phyloP scores from a whole-genome alignment of 441 rosid species.

The Capsella rubella region DNA sequence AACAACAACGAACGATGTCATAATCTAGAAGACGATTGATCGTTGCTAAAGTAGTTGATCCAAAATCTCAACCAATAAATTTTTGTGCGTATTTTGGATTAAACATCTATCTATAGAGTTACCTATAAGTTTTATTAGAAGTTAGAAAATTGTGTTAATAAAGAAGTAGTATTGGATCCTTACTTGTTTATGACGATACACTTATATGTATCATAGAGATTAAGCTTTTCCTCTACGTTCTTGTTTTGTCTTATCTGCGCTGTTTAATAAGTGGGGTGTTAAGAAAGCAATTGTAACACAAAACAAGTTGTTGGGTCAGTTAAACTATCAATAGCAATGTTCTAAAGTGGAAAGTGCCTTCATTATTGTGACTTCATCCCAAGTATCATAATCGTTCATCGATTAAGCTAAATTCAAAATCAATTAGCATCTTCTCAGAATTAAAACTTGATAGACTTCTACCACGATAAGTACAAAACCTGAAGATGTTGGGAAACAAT shows the following conservation, averaged over 20 bases:
- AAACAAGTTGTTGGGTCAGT: conserved; percentile 5
- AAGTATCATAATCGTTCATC: neutral
- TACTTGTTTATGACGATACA: neutral
- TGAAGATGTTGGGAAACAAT: neutral
- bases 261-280: neutral
- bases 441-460: neutral
- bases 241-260: neutral
- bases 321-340: conserved; percentile 7
- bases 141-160: neutral
- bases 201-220: neutral
- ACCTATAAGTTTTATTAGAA: no score
- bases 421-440: neutral
- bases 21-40: neutral
- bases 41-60: neutral
- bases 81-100: neutral
- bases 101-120: neutral
- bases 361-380: neutral
- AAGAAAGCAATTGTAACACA: neutral
- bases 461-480: neutral
- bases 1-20: no score
- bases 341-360: neutral
- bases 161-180: neutral
- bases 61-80: neutral
- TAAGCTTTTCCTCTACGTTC: neutral
- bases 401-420: neutral